These are phyloP conservation scores for Dioscorea zingiberensis DNA, from an alignment of 106 monocot genomes.

Conservation along the genomic window DNA sequence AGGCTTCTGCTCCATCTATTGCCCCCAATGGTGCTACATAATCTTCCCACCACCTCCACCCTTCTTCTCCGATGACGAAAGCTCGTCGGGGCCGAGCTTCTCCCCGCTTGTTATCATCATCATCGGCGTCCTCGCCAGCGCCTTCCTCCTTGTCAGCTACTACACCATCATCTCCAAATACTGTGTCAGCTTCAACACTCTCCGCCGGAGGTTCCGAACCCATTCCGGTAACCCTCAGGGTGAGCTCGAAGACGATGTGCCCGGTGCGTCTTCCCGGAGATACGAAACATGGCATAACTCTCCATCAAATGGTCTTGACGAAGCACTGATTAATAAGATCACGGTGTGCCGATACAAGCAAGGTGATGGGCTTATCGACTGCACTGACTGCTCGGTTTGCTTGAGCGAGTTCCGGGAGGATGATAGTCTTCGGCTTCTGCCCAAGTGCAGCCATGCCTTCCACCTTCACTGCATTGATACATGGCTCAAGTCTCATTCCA, in stretches of 20 bases:
- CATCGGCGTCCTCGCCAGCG: slow-evolving; percentile 77
- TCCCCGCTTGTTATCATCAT: slow-evolving; percentile 88
- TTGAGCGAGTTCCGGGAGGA: slow-evolving; percentile 63
- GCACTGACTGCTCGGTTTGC: slow-evolving; percentile 76
- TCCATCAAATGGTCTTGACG: slow-evolving; percentile 50
- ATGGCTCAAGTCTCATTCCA: slow-evolving; percentile 69
- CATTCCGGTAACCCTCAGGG: neutral
- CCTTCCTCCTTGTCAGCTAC: slow-evolving; percentile 66
- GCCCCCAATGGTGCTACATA: slow-evolving; percentile 74
- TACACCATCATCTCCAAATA: slow-evolving; percentile 70
- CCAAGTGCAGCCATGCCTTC: slow-evolving; percentile 72
- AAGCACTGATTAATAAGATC: slow-evolving; percentile 52
- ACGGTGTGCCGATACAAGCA: slow-evolving; percentile 50
- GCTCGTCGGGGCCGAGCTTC: slow-evolving; percentile 28
- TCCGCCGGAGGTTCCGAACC: slow-evolving; percentile 6
- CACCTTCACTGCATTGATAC: slow-evolving; percentile 75
- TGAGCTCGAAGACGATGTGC: neutral
- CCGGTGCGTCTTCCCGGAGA: slow-evolving; percentile 1
- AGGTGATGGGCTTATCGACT: slow-evolving; percentile 42
- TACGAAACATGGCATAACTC: slow-evolving; percentile 28
- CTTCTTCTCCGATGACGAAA: slow-evolving; percentile 15
- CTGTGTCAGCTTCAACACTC: slow-evolving; percentile 39
- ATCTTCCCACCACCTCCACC: slow-evolving; percentile 62
- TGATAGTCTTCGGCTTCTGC: slow-evolving; percentile 63
- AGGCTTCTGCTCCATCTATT: slow-evolving; percentile 78